Percentiles rank a stretch among this genome's conserved stretches.
These are phyloP conservation scores for Lactarius hatsudake DNA, from an alignment of 768 basidiomycete species.

Conservation along the genomic window DNA sequence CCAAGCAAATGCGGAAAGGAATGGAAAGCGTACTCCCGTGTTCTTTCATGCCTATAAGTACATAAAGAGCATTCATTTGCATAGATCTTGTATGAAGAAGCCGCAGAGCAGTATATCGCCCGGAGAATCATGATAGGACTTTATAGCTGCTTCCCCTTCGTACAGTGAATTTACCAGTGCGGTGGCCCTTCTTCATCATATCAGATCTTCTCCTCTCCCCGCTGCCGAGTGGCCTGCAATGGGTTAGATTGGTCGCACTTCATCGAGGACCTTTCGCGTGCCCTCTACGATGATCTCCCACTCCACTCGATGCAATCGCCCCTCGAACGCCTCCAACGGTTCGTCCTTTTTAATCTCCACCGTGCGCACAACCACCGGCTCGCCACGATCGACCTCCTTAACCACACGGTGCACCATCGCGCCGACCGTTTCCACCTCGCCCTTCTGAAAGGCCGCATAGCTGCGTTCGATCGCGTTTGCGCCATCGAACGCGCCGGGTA, in stretches of 20 bases:
- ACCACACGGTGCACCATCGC: slow-evolving; percentile 95
- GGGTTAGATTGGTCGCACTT: slow-evolving; percentile 32
- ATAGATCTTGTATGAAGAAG: slow-evolving; percentile 8
- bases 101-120: neutral
- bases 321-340: slow-evolving; percentile 65
- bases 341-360: slow-evolving; percentile 75
- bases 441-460: slow-evolving; percentile 81
- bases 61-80: neutral
- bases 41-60: neutral
- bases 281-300: slow-evolving; percentile 91
- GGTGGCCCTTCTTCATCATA: slow-evolving; percentile 6
- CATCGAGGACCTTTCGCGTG: slow-evolving; percentile 64
- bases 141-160: neutral
- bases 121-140: neutral
- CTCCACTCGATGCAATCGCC: slow-evolving; percentile 76
- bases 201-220: slow-evolving; percentile 12
- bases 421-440: slow-evolving; percentile 75
- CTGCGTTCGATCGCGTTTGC: slow-evolving; percentile 88
- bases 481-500: slow-evolving; percentile 96
- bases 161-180: slow-evolving; percentile 15
- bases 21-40: slow-evolving; percentile 13
- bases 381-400: slow-evolving; percentile 88
- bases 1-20: slow-evolving; percentile 3
- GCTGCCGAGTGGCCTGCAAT: neutral
- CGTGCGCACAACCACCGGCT: slow-evolving; percentile 79